These are phyloP conservation scores for Agapanthus africanus DNA, from an alignment of 106 monocot genomes.

Conservation along the genomic window DNA sequence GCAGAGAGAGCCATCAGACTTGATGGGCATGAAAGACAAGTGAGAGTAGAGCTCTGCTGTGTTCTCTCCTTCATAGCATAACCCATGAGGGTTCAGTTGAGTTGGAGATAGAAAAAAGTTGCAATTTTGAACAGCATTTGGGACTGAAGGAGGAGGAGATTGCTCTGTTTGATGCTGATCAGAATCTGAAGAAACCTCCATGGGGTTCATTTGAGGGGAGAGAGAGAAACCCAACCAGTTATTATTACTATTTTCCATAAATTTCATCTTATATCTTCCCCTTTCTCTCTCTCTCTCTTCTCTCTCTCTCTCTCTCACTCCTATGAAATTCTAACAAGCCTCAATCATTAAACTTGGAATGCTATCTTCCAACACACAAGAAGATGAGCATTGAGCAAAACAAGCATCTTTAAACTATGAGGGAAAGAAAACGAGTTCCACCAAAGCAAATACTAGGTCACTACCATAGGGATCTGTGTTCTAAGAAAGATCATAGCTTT, in stretches of 20 bases:
- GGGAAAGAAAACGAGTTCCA: neutral
- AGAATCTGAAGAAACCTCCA: slow-evolving; percentile 45
- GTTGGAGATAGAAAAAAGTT: slow-evolving; percentile 44
- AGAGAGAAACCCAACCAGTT: slow-evolving; percentile 97
- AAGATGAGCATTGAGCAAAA: too few species aligned
- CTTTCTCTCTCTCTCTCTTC: slow-evolving; percentile 7
- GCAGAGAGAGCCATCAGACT: slow-evolving; percentile 97
- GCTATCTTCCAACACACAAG: too few species aligned
- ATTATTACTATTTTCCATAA: slow-evolving; percentile 37
- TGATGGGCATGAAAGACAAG: slow-evolving; percentile 72
- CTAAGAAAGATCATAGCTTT: slow-evolving; percentile 54
- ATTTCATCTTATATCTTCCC: slow-evolving; percentile 57
- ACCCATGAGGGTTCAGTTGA: too few species aligned
- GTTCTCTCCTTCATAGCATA: slow-evolving; percentile 51
- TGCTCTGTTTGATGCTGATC: slow-evolving; percentile 10
- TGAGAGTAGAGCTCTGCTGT: slow-evolving; percentile 43
- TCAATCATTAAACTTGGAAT: slow-evolving; percentile 37
- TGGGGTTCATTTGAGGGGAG: slow-evolving; percentile 53
- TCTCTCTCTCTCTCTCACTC: slow-evolving; percentile 6
- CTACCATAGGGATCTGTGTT: slow-evolving; percentile 97
- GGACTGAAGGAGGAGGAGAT: slow-evolving; percentile 19
- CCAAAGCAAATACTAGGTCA: slow-evolving; percentile 6
- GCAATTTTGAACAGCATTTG: slow-evolving; percentile 18
- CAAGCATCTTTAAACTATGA: slow-evolving; percentile 2
- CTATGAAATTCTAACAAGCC: slow-evolving; percentile 13